Evolutionary conservation across 441 rosid species (phyloP).

Genomic region (Arabidopsis lyrata): DNA sequence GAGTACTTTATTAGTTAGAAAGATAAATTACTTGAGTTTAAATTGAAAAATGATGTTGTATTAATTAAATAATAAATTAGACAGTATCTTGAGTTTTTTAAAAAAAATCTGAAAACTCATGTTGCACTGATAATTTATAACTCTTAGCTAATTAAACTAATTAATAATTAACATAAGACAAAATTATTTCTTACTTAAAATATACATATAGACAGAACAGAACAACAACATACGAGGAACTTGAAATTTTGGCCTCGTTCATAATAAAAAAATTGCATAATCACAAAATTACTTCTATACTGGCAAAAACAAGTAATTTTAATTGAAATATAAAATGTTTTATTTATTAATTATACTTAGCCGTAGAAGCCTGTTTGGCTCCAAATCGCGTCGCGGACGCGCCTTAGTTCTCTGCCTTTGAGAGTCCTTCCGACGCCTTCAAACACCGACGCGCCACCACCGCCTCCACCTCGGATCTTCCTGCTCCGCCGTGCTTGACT

Average conservation of each 20-base stretch:
- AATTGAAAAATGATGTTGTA: not conserved
- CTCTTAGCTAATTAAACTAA: not conserved
- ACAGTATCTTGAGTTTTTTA: not conserved
- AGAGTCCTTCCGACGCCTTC: constrained; percentile 92
- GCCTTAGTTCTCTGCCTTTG: constrained; percentile 77
- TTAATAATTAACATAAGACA: constrained; percentile 19
- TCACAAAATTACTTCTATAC: constrained; percentile 33
- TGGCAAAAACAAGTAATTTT: constrained; percentile 43
- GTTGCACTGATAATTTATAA: not conserved
- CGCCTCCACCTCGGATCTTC: constrained; percentile 53
- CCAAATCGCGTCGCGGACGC: constrained; percentile 86
- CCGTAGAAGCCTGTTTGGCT: constrained; percentile 91
- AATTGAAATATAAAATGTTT: constrained; percentile 39
- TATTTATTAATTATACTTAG: constrained; percentile 41
- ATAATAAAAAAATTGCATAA: not conserved
- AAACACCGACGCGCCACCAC: constrained; percentile 61
- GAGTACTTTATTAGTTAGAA: not conserved
- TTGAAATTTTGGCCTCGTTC: constrained; percentile 16
- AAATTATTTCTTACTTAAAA: not conserved
- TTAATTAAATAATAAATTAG: not conserved
- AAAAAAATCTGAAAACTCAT: not conserved
- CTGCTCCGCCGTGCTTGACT: constrained; percentile 52
- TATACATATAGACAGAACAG: constrained; percentile 20
- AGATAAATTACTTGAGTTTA: not conserved
- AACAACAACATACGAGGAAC: constrained; percentile 14